These are phyloP conservation scores for Saccharomyces paradoxus DNA, from an alignment of 805 yeast species.

Conservation along the genomic window DNA sequence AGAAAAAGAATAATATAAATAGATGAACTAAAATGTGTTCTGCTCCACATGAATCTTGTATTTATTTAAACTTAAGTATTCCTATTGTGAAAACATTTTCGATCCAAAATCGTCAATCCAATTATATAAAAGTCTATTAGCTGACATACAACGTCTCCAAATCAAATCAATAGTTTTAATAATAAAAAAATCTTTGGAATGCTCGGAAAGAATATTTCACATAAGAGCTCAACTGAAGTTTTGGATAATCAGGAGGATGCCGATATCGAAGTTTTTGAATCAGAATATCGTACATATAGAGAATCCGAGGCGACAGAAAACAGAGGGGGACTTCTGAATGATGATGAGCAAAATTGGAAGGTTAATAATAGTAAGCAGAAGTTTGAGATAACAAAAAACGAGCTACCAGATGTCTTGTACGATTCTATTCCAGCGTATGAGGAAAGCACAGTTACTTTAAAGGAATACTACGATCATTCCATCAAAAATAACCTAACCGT, in stretches of 20 bases:
- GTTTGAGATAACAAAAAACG: constrained; percentile 22
- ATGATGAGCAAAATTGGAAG: background rate
- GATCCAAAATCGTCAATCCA: too few relatives aligned
- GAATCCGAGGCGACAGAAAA: background rate
- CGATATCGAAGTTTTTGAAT: background rate
- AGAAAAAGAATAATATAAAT: background rate
- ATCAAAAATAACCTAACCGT: constrained; percentile 25
- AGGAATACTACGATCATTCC: constrained; percentile 19
- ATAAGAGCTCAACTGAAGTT: background rate
- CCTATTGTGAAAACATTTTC: background rate
- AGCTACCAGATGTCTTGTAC: background rate
- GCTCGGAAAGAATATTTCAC: background rate
- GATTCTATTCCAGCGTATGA: constrained; percentile 11
- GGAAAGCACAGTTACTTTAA: constrained; percentile 15
- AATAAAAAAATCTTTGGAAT: background rate
- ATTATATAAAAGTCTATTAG: background rate
- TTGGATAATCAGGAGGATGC: background rate
- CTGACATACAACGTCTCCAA: background rate
- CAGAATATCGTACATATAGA: background rate
- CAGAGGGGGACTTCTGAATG: background rate
- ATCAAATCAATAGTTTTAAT: background rate
- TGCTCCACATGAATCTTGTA: background rate
- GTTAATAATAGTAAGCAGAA: background rate
- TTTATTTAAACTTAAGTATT: too few relatives aligned
- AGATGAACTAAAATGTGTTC: background rate